Percentiles rank a stretch among this genome's conserved stretches.
Conservation (phyloP, 2,329 filamentous ascomycete species). For the Parascedosporium putredinis region DNA sequence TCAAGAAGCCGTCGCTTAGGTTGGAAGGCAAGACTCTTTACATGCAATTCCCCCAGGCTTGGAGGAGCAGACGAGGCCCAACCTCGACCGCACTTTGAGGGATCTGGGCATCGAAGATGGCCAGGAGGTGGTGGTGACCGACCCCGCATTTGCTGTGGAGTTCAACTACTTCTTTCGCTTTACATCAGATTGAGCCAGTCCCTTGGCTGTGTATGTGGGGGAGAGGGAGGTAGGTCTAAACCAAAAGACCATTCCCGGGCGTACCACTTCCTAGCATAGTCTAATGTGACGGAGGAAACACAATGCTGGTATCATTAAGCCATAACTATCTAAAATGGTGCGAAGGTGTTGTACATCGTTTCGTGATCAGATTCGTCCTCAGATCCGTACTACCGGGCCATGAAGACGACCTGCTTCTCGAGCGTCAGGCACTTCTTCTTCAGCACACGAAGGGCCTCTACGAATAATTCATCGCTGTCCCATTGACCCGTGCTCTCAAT, state of each 20-base stretch:
- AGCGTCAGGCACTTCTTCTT: conserved; percentile 74
- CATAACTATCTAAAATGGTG: conserved; percentile 1
- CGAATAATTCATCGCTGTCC: conserved; percentile 84
- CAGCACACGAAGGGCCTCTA: conserved; percentile 76
- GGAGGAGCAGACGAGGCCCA: conserved; percentile 74
- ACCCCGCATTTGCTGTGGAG: conserved; percentile 75
- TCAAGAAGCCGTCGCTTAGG: conserved; percentile 86
- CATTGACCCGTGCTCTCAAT: conserved; percentile 94
- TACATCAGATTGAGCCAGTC: no score
- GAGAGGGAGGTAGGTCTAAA: no score
- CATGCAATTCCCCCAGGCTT: conserved; percentile 71
- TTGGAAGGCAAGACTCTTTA: conserved; percentile 75
- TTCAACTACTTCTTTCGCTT: conserved; percentile 47
- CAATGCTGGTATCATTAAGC: conserved; percentile 1
- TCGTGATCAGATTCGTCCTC: not conserved
- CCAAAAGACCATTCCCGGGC: no score
- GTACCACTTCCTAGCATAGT: not conserved
- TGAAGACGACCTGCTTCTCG: conserved; percentile 58
- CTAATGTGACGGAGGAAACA: not conserved
- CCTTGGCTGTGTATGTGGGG: no score
- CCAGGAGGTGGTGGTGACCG: conserved; percentile 84
- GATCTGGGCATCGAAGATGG: conserved; percentile 66
- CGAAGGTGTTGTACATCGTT: conserved; percentile 8
- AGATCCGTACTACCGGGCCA: conserved; percentile 34
- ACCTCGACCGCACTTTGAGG: conserved; percentile 65